Evolutionary conservation across 2,329 filamentous ascomycete genomes (phyloP).

Genomic region (Pyricularia sp.): DNA sequence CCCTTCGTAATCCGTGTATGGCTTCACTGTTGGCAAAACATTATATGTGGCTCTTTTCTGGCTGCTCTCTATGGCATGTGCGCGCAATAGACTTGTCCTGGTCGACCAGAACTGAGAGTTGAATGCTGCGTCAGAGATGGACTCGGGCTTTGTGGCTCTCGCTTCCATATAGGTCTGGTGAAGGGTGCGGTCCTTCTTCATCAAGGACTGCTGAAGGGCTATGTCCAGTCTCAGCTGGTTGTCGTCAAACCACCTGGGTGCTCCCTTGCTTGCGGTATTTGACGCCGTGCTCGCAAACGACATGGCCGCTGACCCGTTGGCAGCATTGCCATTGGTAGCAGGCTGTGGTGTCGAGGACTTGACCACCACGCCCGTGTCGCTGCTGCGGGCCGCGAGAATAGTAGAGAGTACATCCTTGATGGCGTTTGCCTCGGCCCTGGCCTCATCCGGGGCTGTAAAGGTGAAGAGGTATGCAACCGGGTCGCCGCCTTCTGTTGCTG

Average conservation of each 20-base stretch:
- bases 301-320: constrained; percentile 53
- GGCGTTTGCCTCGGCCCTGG: constrained; percentile 70
- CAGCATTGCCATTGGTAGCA: constrained; percentile 10
- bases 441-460: constrained; percentile 66
- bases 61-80: constrained; percentile 76
- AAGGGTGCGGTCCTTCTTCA: constrained; percentile 65
- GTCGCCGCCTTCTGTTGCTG: constrained; percentile 37
- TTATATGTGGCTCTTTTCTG: constrained; percentile 89
- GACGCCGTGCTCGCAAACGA: constrained; percentile 55
- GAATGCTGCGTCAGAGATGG: constrained; percentile 68
- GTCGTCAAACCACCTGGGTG: constrained; percentile 68
- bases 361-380: constrained; percentile 33
- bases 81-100: constrained; percentile 69
- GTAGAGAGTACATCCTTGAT: constrained; percentile 72
- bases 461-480: constrained; percentile 70
- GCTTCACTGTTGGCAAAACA: constrained; percentile 80
- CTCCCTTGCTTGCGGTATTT: constrained; percentile 17
- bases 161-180: constrained; percentile 81
- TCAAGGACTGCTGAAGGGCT: constrained; percentile 73
- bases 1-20: constrained; percentile 54
- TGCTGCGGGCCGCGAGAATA: constrained; percentile 56
- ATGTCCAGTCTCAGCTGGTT: constrained; percentile 62
- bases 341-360: constrained; percentile 27
- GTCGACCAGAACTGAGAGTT: constrained; percentile 92
- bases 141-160: constrained; percentile 68